Evolutionary conservation across 1,284 basidiomycete species (phyloP), one percentile per base, ranked within the genome.

Genomic region (Pseudozyma thailandica): DNA sequence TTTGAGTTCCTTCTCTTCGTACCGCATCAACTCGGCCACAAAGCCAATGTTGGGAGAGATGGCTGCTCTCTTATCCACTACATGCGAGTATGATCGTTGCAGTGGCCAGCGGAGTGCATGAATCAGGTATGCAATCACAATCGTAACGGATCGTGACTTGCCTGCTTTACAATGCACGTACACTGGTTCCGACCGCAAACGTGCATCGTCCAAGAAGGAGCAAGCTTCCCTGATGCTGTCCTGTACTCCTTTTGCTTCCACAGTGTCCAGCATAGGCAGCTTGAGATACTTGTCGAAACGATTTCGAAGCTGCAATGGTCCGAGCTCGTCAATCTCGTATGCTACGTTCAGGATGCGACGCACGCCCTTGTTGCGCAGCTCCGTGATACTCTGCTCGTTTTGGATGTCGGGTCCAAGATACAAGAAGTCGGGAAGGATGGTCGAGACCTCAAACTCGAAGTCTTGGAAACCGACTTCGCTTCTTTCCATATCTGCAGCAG

Each of bases 11-110:
- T 33, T 46, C 81, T 95, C 92, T 84, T 98, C 94, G 80, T 93
- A 97, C 47, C 89, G 90, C 93, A 98, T 97, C 41, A 98, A 87
- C 84, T 97, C 94, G 13, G 92, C 93, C 30, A 98, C 92, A 83
- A 98, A 98, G 6, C 94, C 94, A 72, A 98, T 97, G 82, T 98
- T 98, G 9, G 95, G 94, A n/a, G 91, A 93, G 73, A 97, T 94
- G 71, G 91, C 92, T 72, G 91, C 91, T 44, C 95, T 88, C 9
- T 93, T 88, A 77, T 94, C 93, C 38, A 92, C 87, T 21, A 98
- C 94, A 80, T 93, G 94, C 1, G 90, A 86, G 81, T 97, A 98
- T 0, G 94, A 92, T 49, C 89, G 89, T 27, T 92, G 91, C 47
- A 98, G 87, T 8, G 93, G 91, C 94, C 94, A 97, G 75, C 93